Percentiles rank a stretch among this genome's conserved stretches.
Evolutionary conservation across 2,329 filamentous ascomycete species (phyloP).

Genomic region (Aplosporella prunicola): DNA sequence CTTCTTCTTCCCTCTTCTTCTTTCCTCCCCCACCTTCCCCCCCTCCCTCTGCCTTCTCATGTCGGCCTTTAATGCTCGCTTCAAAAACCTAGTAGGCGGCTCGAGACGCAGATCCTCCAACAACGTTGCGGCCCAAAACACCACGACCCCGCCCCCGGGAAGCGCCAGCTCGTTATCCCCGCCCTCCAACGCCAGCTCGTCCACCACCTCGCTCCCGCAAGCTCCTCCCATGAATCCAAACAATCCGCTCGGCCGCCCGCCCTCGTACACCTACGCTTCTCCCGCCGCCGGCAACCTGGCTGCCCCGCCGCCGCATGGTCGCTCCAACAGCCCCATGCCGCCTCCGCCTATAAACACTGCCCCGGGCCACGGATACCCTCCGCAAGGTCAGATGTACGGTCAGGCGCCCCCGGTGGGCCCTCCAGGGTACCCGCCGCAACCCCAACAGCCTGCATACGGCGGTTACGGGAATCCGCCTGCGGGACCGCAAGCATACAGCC

Average conservation of each 20-base stretch:
- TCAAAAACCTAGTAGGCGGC: slow-evolving; percentile 65
- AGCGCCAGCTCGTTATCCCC: slow-evolving; percentile 27
- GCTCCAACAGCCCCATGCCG: slow-evolving; percentile 45
- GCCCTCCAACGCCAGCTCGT: slow-evolving; percentile 29
- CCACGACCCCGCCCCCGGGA: slow-evolving; percentile 28
- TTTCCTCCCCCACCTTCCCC: slow-evolving; percentile 21
- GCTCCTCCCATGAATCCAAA: slow-evolving; percentile 49
- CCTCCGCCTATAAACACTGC: slow-evolving; percentile 48
- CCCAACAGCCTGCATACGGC: slow-evolving; percentile 21
- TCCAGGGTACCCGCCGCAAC: slow-evolving; percentile 29
- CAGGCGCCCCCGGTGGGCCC: slow-evolving; percentile 24
- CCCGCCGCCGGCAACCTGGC: slow-evolving; percentile 27
- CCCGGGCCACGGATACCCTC: slow-evolving; percentile 42
- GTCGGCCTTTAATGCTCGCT: slow-evolving; percentile 71
- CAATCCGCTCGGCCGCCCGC: slow-evolving; percentile 50
- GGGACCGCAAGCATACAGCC: slow-evolving; percentile 22
- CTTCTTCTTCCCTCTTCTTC: slow-evolving; percentile 14
- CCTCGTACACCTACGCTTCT: slow-evolving; percentile 51
- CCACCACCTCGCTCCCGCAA: slow-evolving; percentile 35
- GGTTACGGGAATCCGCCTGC: slow-evolving; percentile 22
- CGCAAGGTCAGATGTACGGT: slow-evolving; percentile 35
- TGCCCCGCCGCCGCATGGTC: slow-evolving; percentile 27
- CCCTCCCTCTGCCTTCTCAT: slow-evolving; percentile 41
- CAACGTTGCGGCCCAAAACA: slow-evolving; percentile 31
- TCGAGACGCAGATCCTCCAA: slow-evolving; percentile 66